A percentile compares a stretch with the other conserved stretches of the same genome.
Evolutionary conservation across 1,284 basidiomycete genomes (phyloP).

Genomic region (Cystobasidium pallidum): DNA sequence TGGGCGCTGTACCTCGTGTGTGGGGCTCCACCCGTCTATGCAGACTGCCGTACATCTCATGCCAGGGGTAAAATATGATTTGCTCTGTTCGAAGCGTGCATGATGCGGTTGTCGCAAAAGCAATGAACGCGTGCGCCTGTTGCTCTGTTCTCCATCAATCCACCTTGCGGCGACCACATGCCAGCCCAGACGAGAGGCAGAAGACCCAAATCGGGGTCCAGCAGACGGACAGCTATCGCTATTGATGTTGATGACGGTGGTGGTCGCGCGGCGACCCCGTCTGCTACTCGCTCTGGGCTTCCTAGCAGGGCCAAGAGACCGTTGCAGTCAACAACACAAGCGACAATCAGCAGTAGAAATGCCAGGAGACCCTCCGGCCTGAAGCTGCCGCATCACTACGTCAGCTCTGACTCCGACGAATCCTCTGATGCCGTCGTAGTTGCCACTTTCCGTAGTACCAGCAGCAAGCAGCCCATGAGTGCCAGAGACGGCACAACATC

Average conservation of each 20-base stretch:
- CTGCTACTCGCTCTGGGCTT: not conserved
- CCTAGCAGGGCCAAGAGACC: not conserved
- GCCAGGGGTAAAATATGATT: no score
- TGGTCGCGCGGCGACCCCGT: not conserved
- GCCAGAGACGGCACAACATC: not conserved
- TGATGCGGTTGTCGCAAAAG: not conserved
- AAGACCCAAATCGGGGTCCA: constrained; percentile 8
- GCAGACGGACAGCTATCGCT: constrained; percentile 7
- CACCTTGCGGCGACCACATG: not conserved
- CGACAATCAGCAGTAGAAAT: not conserved
- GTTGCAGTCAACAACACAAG: not conserved
- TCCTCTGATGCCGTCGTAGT: constrained; percentile 1
- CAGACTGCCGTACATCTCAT: constrained; percentile 26
- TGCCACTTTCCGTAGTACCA: not conserved
- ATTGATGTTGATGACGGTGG: not conserved
- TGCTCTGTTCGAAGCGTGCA: no score
- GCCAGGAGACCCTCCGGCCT: not conserved
- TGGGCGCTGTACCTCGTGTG: constrained; percentile 12
- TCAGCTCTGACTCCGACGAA: constrained; percentile 22
- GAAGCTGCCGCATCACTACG: not conserved
- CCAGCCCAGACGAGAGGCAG: not conserved
- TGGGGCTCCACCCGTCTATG: constrained; percentile 31
- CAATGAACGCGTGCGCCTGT: not conserved
- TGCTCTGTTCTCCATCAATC: constrained; percentile 1
- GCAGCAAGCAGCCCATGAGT: constrained; percentile 13